Base-by-base conservation (phyloP, 208 protist species). In the Trichomonas tenax region DNA sequence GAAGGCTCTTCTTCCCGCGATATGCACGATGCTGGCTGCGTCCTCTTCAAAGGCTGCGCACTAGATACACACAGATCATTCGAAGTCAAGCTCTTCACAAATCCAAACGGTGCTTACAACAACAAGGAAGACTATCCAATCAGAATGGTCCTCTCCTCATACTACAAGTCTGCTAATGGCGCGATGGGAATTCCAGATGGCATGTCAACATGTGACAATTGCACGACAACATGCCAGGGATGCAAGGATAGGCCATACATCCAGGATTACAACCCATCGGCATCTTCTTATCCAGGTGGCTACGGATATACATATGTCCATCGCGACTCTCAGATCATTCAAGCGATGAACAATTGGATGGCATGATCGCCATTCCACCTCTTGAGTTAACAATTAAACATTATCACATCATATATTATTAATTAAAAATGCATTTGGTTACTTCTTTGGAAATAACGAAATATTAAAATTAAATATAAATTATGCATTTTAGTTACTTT, bases 91-190 rank as follows among this genome's bases (percentile, higher is more conserved):
- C 48, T 98, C 3, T 98, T 98, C 96, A 31, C 14, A 9, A 95
- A 48, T 81, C 97, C 97, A n/a, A 36, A 96, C 58, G 97, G 97
- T 36, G 97, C 96, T 36, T 86, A n/a, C 36, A 97, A 98, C n/a
- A n/a, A n/a, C n/a, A n/a, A n/a, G n/a, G n/a, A n/a, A n/a, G n/a
- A n/a, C n/a, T n/a, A n/a, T n/a, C n/a, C n/a, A n/a, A n/a, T n/a
- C n/a, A n/a, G n/a, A n/a, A n/a, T n/a, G n/a, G n/a, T n/a, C n/a
- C n/a, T 98, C 1, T 96, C 98, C 8, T 98, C 97, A 31, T 97
- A 72, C 23, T 98, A 89, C 38, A 97, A 96, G 0, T 98, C n/a
- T n/a, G n/a, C n/a, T 9, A n/a, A 86, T 86, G 81, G 26, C 26
- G 6, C 8, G 6, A 86, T 44, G 81, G 6, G 36, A 17, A 86